phyloP scores from a whole-genome alignment of 352 stramenopile species.

The Phytophthora quininea region DNA sequence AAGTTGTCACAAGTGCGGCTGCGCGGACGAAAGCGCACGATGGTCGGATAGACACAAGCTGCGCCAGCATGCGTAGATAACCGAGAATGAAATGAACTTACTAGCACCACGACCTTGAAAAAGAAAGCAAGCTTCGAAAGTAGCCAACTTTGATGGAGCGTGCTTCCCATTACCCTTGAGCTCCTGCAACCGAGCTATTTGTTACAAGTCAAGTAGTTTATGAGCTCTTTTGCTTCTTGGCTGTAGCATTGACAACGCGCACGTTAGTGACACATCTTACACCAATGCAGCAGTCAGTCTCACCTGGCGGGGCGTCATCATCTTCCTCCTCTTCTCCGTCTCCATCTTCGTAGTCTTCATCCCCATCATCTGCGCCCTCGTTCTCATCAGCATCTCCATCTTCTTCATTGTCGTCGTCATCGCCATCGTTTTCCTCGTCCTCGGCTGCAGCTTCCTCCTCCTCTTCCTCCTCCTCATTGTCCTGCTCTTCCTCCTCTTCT shows the following conservation, averaged over 20 bases:
- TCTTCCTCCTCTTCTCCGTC: slow-evolving; percentile 28
- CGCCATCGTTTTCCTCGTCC: slow-evolving; percentile 27
- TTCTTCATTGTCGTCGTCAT: slow-evolving; percentile 28
- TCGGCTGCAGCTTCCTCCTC: slow-evolving; percentile 36
- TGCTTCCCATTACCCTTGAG: neutral
- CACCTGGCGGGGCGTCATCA: slow-evolving; percentile 56
- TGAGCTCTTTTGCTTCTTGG: slow-evolving; percentile 78
- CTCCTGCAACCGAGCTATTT: slow-evolving; percentile 15
- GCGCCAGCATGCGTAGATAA: too few species aligned
- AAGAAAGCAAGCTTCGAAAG: too few species aligned
- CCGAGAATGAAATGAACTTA: too few species aligned
- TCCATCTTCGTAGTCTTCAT: slow-evolving; percentile 23
- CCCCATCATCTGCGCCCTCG: slow-evolving; percentile 34
- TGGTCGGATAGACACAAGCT: slow-evolving; percentile 92
- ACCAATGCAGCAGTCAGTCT: neutral
- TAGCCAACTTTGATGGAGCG: too few species aligned
- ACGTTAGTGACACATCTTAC: slow-evolving; percentile 4
- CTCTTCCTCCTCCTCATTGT: slow-evolving; percentile 53
- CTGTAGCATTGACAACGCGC: slow-evolving; percentile 20
- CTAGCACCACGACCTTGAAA: too few species aligned
- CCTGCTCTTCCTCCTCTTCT: too few species aligned
- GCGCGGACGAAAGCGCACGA: slow-evolving; percentile 90
- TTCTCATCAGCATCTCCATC: slow-evolving; percentile 49
- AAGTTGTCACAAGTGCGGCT: slow-evolving; percentile 89
- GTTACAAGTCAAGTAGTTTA: slow-evolving; percentile 22